These are phyloP conservation scores for Chlamydomonas sp. DNA, from an alignment of 139 green algal species.

Conservation along the genomic window DNA sequence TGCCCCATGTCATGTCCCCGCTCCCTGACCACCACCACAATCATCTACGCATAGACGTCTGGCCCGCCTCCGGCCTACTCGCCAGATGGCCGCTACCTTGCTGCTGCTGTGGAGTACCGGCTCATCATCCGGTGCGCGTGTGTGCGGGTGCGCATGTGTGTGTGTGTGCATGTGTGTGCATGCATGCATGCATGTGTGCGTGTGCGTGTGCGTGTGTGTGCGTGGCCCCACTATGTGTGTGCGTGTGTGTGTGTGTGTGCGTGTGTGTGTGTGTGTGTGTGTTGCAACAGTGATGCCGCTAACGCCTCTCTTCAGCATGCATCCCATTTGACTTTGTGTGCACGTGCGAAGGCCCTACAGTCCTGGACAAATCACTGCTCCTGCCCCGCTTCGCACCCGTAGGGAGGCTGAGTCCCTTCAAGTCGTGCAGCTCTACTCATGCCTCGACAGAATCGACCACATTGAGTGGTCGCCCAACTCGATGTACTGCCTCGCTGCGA, in stretches of 20 bases:
- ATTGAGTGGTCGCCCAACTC: conserved; percentile 72
- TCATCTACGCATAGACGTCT: no score
- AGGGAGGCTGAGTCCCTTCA: conserved; percentile 48
- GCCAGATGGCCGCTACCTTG: conserved; percentile 62
- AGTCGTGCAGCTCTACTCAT: conserved; percentile 69
- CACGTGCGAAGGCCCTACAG: no score
- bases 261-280: no score
- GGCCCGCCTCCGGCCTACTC: conserved; percentile 54
- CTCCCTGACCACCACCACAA: no score
- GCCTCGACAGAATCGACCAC: conserved; percentile 71
- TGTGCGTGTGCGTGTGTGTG: no score
- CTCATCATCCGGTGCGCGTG: conserved; percentile 75
- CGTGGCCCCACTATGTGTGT: no score
- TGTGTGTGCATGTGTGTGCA: no score
- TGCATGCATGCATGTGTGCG: no score
- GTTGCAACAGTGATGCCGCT: no score
- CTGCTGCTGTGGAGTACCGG: conserved; percentile 62
- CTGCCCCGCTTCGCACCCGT: not conserved
- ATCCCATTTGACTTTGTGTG: not conserved
- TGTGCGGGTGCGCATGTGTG: no score
- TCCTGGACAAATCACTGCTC: not conserved
- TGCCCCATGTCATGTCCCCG: no score
- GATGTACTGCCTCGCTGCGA: conserved; percentile 63
- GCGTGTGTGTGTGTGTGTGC: no score
- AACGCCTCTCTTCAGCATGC: conserved; percentile 16